phyloP scores from a whole-genome alignment of 306 rosid genomes.

The Malus orientalis region DNA sequence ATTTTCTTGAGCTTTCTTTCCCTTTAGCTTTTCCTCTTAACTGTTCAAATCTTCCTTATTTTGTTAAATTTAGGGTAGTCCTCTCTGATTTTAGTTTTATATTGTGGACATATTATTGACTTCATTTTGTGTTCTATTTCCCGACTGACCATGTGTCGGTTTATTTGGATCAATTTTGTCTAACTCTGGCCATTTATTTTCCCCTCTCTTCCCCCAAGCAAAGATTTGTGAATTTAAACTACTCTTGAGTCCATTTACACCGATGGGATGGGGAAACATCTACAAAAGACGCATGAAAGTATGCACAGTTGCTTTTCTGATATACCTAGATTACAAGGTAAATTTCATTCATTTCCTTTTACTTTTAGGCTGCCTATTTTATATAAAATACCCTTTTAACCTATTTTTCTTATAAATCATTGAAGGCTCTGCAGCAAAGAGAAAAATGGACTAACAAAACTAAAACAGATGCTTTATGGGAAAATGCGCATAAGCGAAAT shows the following conservation, averaged over 20 bases:
- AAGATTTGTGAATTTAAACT: neutral
- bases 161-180: slow-evolving; percentile 10
- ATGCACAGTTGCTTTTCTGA: slow-evolving; percentile 31
- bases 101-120: neutral
- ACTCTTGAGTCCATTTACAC: neutral
- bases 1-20: neutral
- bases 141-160: slow-evolving; percentile 13
- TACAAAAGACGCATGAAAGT: slow-evolving; percentile 47
- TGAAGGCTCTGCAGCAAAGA: slow-evolving; percentile 71
- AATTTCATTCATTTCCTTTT: slow-evolving; percentile 1
- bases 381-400: neutral
- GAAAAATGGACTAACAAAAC: slow-evolving; percentile 72
- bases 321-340: slow-evolving; percentile 56
- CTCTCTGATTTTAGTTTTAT: slow-evolving; percentile 8
- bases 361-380: neutral
- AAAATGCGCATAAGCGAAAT: slow-evolving; percentile 83
- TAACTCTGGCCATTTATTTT: neutral
- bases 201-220: neutral
- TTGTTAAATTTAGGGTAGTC: neutral
- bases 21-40: neutral
- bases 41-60: neutral
- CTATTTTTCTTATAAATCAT: neutral
- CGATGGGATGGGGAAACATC: slow-evolving; percentile 47
- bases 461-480: slow-evolving; percentile 60
- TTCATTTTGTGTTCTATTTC: slow-evolving; percentile 8